Conservation (phyloP, 768 basidiomycete genomes). For the Chalciporus piperatus region DNA sequence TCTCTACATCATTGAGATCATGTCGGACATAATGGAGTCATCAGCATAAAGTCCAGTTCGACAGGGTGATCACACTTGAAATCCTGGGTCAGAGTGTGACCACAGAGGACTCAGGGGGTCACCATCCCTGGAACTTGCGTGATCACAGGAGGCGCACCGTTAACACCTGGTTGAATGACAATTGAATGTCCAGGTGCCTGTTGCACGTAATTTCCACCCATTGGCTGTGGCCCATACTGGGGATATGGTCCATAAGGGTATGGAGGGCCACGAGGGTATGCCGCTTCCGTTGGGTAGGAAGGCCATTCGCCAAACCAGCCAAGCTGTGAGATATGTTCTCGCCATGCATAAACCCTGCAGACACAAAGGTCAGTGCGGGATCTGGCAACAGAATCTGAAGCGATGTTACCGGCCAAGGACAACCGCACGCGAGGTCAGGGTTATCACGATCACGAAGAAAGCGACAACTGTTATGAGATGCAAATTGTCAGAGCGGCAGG, state of each 20-base stretch:
- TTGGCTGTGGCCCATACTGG: slow-evolving; percentile 9
- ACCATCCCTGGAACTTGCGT: slow-evolving; percentile 51
- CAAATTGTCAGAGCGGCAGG: neutral
- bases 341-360: slow-evolving; percentile 31
- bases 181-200: slow-evolving; percentile 60
- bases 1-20: slow-evolving; percentile 1
- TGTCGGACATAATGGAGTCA: slow-evolving; percentile 8
- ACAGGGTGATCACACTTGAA: neutral
- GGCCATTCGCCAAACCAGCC: slow-evolving; percentile 77
- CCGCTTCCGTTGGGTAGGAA: slow-evolving; percentile 42
- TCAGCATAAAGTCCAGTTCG: slow-evolving; percentile 4
- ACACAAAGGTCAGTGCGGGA: neutral
- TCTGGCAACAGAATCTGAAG: neutral
- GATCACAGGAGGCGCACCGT: slow-evolving; percentile 59
- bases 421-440: slow-evolving; percentile 46
- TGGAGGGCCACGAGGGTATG: slow-evolving; percentile 21
- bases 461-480: slow-evolving; percentile 33
- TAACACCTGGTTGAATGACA: slow-evolving; percentile 63
- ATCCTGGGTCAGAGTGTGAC: neutral
- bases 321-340: slow-evolving; percentile 48
- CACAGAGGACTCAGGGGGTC: slow-evolving; percentile 10
- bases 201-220: slow-evolving; percentile 39
- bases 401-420: slow-evolving; percentile 28
- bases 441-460: slow-evolving; percentile 54
- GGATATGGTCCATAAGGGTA: slow-evolving; percentile 37